A percentile compares a stretch with the other conserved stretches of the same genome.
Evolutionary conservation across 2,329 filamentous ascomycete genomes (phyloP).

Genomic region (Nothopassalora personata): DNA sequence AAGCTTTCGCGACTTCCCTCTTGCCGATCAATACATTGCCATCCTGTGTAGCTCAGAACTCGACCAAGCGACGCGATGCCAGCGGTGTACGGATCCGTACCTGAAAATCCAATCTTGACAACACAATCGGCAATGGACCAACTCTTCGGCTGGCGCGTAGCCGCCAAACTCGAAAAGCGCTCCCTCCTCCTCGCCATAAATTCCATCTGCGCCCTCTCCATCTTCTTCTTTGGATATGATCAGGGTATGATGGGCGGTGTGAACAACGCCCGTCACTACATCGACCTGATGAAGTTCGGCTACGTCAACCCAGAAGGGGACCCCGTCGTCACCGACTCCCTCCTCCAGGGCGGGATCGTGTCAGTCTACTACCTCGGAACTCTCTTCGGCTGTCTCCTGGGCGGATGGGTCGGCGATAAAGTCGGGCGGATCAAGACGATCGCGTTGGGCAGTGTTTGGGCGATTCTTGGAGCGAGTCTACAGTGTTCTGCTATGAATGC

Average conservation of each 20-base stretch:
- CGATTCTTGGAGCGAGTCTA: slow-evolving; percentile 51
- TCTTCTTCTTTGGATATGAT: slow-evolving; percentile 57
- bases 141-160: slow-evolving; percentile 24
- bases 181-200: slow-evolving; percentile 58
- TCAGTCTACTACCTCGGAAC: slow-evolving; percentile 57
- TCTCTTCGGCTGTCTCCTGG: slow-evolving; percentile 57
- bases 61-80: background rate
- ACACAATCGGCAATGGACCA: slow-evolving; percentile 18
- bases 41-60: no score
- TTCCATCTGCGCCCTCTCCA: slow-evolving; percentile 58
- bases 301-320: slow-evolving; percentile 43
- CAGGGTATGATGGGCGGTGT: slow-evolving; percentile 54
- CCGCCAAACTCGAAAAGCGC: slow-evolving; percentile 47
- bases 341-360: slow-evolving; percentile 60
- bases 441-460: slow-evolving; percentile 48
- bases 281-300: slow-evolving; percentile 60
- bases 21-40: background rate
- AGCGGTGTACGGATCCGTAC: background rate
- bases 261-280: slow-evolving; percentile 61
- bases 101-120: background rate
- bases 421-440: slow-evolving; percentile 61
- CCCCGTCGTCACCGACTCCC: slow-evolving; percentile 52
- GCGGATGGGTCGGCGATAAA: slow-evolving; percentile 60
- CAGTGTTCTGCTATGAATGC: slow-evolving; percentile 62
- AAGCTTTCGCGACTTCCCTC: background rate